These are phyloP conservation scores for Claviceps pazoutovae DNA, from an alignment of 2,329 filamentous ascomycete genomes.

Conservation along the genomic window DNA sequence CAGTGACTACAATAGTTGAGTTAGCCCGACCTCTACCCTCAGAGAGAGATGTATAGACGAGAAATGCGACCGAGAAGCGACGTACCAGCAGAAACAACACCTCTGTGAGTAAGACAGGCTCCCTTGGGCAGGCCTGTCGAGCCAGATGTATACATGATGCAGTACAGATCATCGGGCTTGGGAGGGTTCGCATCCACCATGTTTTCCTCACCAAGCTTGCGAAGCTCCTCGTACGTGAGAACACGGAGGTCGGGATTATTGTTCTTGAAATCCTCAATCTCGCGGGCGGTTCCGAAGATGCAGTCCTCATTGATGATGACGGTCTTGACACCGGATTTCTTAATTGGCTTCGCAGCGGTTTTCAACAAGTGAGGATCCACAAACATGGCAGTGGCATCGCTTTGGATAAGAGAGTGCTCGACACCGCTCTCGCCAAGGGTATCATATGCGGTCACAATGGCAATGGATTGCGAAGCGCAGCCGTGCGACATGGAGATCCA, in stretches of 20 bases:
- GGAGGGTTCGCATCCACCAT: slow-evolving; percentile 59
- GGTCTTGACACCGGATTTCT: slow-evolving; percentile 40
- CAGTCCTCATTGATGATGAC: slow-evolving; percentile 50
- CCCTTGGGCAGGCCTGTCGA: slow-evolving; percentile 85
- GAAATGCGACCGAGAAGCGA: slow-evolving; percentile 13
- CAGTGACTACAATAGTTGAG: slow-evolving; percentile 43
- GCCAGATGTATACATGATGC: slow-evolving; percentile 77
- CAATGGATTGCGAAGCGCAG: slow-evolving; percentile 70
- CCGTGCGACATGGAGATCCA: slow-evolving; percentile 75
- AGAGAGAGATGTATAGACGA: background rate
- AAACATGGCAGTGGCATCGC: slow-evolving; percentile 70
- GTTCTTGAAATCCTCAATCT: slow-evolving; percentile 42
- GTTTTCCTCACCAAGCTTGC: slow-evolving; percentile 49
- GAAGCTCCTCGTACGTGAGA: slow-evolving; percentile 40
- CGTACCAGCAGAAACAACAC: slow-evolving; percentile 56
- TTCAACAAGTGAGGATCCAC: slow-evolving; percentile 66
- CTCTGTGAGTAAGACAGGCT: slow-evolving; percentile 67
- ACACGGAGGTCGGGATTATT: slow-evolving; percentile 40
- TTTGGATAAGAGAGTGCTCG: slow-evolving; percentile 74
- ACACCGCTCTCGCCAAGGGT: slow-evolving; percentile 76
- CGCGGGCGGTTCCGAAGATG: slow-evolving; percentile 34
- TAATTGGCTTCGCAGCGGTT: slow-evolving; percentile 41
- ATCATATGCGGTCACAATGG: slow-evolving; percentile 90
- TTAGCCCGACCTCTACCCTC: background rate
- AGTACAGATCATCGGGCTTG: slow-evolving; percentile 63